Base-by-base conservation (phyloP, 2,329 filamentous ascomycete genomes). In the Didymella glomerata region DNA sequence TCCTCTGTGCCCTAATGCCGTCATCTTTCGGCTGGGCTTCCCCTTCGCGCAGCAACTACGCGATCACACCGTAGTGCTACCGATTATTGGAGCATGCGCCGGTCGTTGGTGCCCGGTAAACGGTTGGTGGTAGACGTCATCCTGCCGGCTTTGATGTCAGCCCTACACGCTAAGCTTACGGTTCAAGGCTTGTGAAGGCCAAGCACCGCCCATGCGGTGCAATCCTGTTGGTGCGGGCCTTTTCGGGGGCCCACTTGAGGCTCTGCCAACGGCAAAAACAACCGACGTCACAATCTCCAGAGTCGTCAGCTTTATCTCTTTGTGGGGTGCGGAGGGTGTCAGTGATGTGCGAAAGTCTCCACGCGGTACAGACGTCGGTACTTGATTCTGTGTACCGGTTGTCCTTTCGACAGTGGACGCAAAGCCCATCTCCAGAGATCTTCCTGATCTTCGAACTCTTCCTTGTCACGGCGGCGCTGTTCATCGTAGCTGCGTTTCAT, bases 1-100 rank as follows among this genome's bases (percentile, higher is more conserved):
- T 47, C 48, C 28, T 48, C 47, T 20, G 25, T 14, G 47, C 54
- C 55, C 59, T 54, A 49, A 62, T 58, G 47, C 54, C 54, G 51
- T 58, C 59, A 62, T 47, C n/a, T 38, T 20, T 40, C 44, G 55
- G 49, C 45, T 16, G 24, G 36, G 24, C 28, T 57, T 25, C 55
- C 44, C 34, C 22, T 46, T 40, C 30, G 42, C 34, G 42, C 41
- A n/a, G 25, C 49, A 14, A 30, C 55, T 41, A 18, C 45, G 27
- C 38, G 22, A 45, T 55, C 42, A 38, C 30, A 5, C 28, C 38
- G 46, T 28, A 30, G 46, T 48, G 27, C 16, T 24, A 46, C 54
- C 40, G 47, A 14, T 20, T 1, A 11, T 20, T 25, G 8, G 41
- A 24, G 20, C 20, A 14, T 16, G 40, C 22, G 10, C 22, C 24